Conservation (phyloP, 441 rosid species). For the Adansonia madagascariensis region DNA sequence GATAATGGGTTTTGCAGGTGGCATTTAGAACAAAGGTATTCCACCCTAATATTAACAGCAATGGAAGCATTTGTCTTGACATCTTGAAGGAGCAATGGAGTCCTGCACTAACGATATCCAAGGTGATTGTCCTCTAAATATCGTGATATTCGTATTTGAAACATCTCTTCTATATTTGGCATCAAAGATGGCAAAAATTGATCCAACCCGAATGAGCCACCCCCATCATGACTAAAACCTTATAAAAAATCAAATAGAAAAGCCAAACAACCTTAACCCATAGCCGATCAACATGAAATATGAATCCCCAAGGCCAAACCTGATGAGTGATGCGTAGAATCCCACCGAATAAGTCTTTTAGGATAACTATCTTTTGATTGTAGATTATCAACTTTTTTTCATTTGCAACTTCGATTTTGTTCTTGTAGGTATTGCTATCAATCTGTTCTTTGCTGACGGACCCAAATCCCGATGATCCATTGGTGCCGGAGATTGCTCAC, state of each 20-base stretch:
- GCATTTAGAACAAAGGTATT: slow-evolving; percentile 87
- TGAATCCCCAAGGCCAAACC: no score
- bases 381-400: neutral
- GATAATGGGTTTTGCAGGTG: slow-evolving; percentile 47
- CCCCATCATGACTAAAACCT: no score
- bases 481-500: slow-evolving; percentile 89
- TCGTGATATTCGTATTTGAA: no score
- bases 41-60: slow-evolving; percentile 66
- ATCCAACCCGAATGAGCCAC: no score
- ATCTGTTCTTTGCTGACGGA: slow-evolving; percentile 83
- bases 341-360: no score
- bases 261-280: no score
- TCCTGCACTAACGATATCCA: slow-evolving; percentile 61
- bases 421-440: slow-evolving; percentile 67
- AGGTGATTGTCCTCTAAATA: slow-evolving; percentile 38
- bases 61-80: slow-evolving; percentile 64
- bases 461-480: slow-evolving; percentile 85
- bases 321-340: no score
- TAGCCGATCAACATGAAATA: no score
- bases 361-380: no score
- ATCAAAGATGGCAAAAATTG: no score
- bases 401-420: neutral
- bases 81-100: slow-evolving; percentile 74
- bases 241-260: no score
- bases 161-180: neutral